Base-by-base conservation (phyloP, 345 rosid species). In the Diplotaxis tenuifolia region DNA sequence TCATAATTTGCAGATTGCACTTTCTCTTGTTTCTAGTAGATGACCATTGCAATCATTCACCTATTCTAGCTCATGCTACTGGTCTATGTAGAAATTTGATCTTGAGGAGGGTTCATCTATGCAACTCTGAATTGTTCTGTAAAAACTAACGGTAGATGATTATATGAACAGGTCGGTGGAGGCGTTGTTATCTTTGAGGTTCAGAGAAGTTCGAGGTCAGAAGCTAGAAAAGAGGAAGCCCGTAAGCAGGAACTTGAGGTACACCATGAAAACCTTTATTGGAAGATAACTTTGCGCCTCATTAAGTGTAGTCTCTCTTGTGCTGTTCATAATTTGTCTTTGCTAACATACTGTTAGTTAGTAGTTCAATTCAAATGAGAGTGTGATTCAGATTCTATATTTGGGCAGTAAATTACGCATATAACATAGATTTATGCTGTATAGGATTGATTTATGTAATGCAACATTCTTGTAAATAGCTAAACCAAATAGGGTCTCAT, bases 191-290 rank as follows among this genome's bases (percentile, higher is more conserved):
- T 93, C 64, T 88, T 91, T 76, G 97, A 94, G 85, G 93, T 88
- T 78, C 96, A 94, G 50, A 85, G 98, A 79, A 89, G 88, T 86
- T 82, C 98, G 6, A 81, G 89, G 74, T 91, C 96, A 75, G 98
- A 94, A 78, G 89, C 94, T 63, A 86, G 84, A 73, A 93, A 91
- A 68, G 97, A 89, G 83, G 96, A 80, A 79, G 77, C 78, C 27
- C 93, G 95, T 29, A 82, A 67, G 78, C 84, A 86, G 79, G 90
- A 91, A 63, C 59, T 91, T 62, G 93, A 86, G 92, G 98, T 91
- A 77, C 70, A 6, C 52, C 4, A 0, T 10, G 12, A 65, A 73
- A 60, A 22, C 11, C 21, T 45, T 52, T 25, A 3, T 40, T 38
- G 34, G 68, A 21, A 31, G 12, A 38, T 49, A 50, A 38, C 12